Evolutionary conservation across 495 filamentous ascomycete genomes (phyloP).

Genomic region (Bathelium albidoporum): DNA sequence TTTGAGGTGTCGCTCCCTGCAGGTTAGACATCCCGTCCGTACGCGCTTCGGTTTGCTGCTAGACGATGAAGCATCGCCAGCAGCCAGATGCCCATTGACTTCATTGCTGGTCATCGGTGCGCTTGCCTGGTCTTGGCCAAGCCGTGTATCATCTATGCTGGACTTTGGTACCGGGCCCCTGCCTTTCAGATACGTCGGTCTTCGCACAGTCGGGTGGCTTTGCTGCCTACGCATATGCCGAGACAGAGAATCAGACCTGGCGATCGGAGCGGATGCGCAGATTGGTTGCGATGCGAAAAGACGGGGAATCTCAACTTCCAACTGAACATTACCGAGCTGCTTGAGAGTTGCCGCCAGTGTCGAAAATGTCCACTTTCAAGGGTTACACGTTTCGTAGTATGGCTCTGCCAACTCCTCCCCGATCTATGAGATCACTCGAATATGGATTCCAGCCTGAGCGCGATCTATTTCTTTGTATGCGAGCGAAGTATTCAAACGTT

Average conservation of each 20-base stretch:
- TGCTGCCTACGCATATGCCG: background rate
- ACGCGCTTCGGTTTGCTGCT: conserved; percentile 30
- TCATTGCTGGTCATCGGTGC: conserved; percentile 10
- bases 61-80: conserved; percentile 15
- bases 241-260: background rate
- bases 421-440: background rate
- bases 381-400: background rate
- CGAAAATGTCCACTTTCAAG: conserved; percentile 2
- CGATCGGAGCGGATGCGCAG: background rate
- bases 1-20: conserved; percentile 50
- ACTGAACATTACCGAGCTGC: conserved; percentile 13
- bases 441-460: background rate
- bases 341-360: conserved; percentile 19
- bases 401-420: background rate
- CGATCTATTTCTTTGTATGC: no score
- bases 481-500: no score
- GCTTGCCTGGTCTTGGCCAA: conserved; percentile 12
- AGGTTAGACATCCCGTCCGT: conserved; percentile 35
- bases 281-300: conserved; percentile 9
- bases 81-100: conserved; percentile 4
- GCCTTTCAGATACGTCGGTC: background rate
- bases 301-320: conserved; percentile 5
- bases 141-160: background rate
- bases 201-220: background rate
- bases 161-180: background rate